phyloP scores from a whole-genome alignment of 2,329 filamentous ascomycete genomes.

The Fusarium domesticum region DNA sequence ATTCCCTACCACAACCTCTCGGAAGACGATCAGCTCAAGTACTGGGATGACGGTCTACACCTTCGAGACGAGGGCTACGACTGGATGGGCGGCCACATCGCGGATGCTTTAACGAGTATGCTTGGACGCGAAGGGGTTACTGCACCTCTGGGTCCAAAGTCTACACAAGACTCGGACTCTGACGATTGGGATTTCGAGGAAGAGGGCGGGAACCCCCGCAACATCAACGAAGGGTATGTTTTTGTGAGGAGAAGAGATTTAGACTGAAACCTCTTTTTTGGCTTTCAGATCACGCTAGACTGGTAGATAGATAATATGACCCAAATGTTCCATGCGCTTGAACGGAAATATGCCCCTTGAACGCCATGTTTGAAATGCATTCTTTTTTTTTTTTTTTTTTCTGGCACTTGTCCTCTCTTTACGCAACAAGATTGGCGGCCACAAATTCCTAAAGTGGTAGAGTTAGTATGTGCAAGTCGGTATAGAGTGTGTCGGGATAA shows the following conservation, averaged over 20 bases:
- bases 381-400: slow-evolving; percentile 14
- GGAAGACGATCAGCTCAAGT: slow-evolving; percentile 42
- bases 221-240: slow-evolving; percentile 52
- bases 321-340: slow-evolving; percentile 15
- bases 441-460: slow-evolving; percentile 52
- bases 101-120: slow-evolving; percentile 49
- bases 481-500: slow-evolving; percentile 4
- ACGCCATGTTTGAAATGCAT: slow-evolving; percentile 23
- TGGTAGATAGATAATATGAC: slow-evolving; percentile 14
- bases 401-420: slow-evolving; percentile 3
- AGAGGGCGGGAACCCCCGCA: slow-evolving; percentile 46
- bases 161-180: slow-evolving; percentile 3
- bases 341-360: slow-evolving; percentile 17
- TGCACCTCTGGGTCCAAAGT: too few relatives aligned
- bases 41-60: slow-evolving; percentile 63
- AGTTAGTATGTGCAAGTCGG: slow-evolving; percentile 7
- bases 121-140: slow-evolving; percentile 34
- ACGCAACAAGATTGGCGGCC: slow-evolving; percentile 48
- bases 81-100: slow-evolving; percentile 58
- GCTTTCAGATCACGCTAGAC: slow-evolving; percentile 12
- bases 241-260: slow-evolving; percentile 52
- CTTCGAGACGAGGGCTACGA: slow-evolving; percentile 58
- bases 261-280: slow-evolving; percentile 36
- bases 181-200: slow-evolving; percentile 43
- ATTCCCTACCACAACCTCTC: slow-evolving; percentile 54